Conservation (phyloP, 768 basidiomycete species). For the Panus rudis region DNA sequence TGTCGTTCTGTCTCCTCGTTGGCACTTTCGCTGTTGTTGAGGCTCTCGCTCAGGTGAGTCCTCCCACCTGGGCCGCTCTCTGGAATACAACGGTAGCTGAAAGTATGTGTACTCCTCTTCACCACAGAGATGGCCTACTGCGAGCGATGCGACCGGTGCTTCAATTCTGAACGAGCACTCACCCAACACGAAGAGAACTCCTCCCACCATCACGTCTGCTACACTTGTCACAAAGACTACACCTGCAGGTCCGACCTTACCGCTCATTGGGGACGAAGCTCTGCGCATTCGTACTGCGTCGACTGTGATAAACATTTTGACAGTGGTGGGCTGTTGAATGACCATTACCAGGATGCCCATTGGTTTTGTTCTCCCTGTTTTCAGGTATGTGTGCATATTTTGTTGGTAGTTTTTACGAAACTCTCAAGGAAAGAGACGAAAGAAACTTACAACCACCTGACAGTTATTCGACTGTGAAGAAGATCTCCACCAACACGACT, state of each 20-base stretch:
- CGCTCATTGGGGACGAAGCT: slow-evolving; percentile 42
- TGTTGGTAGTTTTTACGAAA: too few species aligned
- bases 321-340: slow-evolving; percentile 29
- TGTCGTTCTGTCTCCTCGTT: too few species aligned
- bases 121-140: slow-evolving; percentile 4
- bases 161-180: neutral
- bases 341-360: slow-evolving; percentile 13
- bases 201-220: slow-evolving; percentile 10
- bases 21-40: too few species aligned
- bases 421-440: too few species aligned
- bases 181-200: slow-evolving; percentile 12
- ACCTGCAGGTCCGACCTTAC: slow-evolving; percentile 27
- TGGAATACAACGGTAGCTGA: too few species aligned
- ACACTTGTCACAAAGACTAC: slow-evolving; percentile 22
- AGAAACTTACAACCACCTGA: too few species aligned
- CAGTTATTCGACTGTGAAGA: slow-evolving; percentile 4
- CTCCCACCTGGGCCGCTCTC: too few species aligned
- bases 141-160: slow-evolving; percentile 1
- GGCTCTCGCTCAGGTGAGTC: too few species aligned
- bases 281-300: neutral
- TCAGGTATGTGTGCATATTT: too few species aligned
- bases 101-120: too few species aligned
- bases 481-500: neutral
- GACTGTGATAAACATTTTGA: slow-evolving; percentile 27
- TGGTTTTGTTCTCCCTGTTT: slow-evolving; percentile 41